Evolutionary conservation across 148 eudicot genomes (phyloP), one percentile per base, ranked within the genome.

Genomic region (Suaeda aralocaspica): DNA sequence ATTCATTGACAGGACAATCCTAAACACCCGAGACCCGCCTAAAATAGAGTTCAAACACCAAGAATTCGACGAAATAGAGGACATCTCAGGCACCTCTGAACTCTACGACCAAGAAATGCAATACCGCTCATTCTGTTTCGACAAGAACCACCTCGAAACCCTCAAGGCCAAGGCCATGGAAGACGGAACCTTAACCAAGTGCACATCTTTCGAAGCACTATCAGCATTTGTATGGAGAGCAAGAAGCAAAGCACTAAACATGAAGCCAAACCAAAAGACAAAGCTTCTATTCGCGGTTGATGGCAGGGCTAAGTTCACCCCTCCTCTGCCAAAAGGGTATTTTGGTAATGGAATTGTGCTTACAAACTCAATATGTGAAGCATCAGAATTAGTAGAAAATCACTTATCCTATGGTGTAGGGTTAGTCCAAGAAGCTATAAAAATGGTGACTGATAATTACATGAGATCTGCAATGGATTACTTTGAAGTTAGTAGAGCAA

Each of bases 161-260:
- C 72, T 85, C 13, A 85, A 85, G 67, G 56, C 50, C 26, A 78
- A 59, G 42, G 86, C 88, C 13, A 74, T 68, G 73, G 83, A 78
- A 65, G 81, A 82, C 11, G 80, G 72, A 1, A 50, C 24, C 48
- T 66, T 76, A 29, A 31, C 56, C 18, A 83, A 68, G 51, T 85
- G 86, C 79, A 82, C 82, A 22, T 53, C 84, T 1, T 85, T 82
- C 21, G 86, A 85, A 64, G 86, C 82, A 22, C 84, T 85, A 24
- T 80, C 89, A 5, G 89, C 71, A 1, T 83, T 80, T 15, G 84
- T 85, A 0, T 85, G 89, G 89, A 78, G 83, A 63, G 84, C 89
- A n/a, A 69, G 86, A n/a, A 80, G 76, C 69, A 65, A 72, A 19
- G 84, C 89, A 14, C 66, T 83, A 0, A 26, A 64, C 9, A 72